A percentile compares a stretch with the other conserved stretches of the same genome.
Evolutionary conservation across 306 rosid genomes (phyloP).

Genomic region (Prunus mongolica): DNA sequence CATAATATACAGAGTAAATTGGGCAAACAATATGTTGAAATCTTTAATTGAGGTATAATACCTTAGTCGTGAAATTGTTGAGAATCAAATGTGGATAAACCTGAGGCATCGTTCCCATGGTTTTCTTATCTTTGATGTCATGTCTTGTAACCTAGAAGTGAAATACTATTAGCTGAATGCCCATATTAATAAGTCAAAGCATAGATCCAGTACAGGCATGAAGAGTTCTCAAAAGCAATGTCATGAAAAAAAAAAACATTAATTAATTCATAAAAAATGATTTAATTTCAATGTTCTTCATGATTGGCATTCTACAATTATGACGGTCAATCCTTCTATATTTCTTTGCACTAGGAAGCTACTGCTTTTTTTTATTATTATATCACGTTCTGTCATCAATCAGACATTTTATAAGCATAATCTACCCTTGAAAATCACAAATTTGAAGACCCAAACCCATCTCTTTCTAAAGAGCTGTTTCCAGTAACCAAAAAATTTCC

Average conservation of each 20-base stretch:
- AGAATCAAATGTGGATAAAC: slow-evolving; percentile 84
- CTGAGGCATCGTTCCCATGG: slow-evolving; percentile 90
- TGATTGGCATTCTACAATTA: background rate
- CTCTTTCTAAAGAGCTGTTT: background rate
- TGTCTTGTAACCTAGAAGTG: slow-evolving; percentile 77
- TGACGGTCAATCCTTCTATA: background rate
- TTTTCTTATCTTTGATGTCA: slow-evolving; percentile 78
- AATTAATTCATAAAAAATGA: background rate
- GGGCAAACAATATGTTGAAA: background rate
- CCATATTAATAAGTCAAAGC: background rate
- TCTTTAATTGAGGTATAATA: slow-evolving; percentile 27
- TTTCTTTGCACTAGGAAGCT: background rate
- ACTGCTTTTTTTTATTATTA: background rate
- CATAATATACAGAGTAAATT: background rate
- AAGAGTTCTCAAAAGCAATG: background rate
- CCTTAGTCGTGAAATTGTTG: slow-evolving; percentile 84
- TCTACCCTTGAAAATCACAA: background rate
- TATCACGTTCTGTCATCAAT: background rate
- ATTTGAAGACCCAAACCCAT: background rate
- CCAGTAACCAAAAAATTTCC: background rate
- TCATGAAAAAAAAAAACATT: background rate
- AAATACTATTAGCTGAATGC: slow-evolving; percentile 25
- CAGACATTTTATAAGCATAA: background rate
- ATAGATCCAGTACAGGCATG: slow-evolving; percentile 8
- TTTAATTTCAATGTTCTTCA: background rate